Evolutionary conservation across 2,329 filamentous ascomycete genomes (phyloP).

Genomic region (Chrysoporthe deuterocubensis): DNA sequence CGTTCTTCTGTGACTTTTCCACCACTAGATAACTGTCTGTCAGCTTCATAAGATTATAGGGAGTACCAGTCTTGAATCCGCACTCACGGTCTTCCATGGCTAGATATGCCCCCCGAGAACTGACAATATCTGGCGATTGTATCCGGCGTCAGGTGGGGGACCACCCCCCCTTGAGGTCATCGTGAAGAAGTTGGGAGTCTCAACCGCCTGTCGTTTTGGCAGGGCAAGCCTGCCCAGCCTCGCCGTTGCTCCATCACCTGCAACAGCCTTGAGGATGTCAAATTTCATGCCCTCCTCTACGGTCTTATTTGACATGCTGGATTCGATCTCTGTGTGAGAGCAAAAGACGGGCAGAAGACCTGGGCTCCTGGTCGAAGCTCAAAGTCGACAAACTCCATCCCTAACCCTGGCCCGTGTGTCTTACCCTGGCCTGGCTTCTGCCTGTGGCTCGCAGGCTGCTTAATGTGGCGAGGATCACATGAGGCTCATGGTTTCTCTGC

Average conservation of each 20-base stretch:
- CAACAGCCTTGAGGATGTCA: slow-evolving; percentile 49
- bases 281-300: slow-evolving; percentile 45
- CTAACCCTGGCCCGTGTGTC: not conserved
- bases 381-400: not conserved
- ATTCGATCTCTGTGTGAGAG: not conserved
- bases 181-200: slow-evolving; percentile 83
- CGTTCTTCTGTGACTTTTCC: slow-evolving; percentile 48
- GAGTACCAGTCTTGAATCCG: slow-evolving; percentile 17
- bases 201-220: slow-evolving; percentile 64
- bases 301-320: slow-evolving; percentile 29
- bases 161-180: slow-evolving; percentile 81
- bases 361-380: not conserved
- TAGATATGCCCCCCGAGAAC: slow-evolving; percentile 72
- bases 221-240: slow-evolving; percentile 71
- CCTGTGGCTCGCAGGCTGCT: not conserved
- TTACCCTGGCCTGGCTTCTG: not conserved
- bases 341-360: not conserved
- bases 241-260: slow-evolving; percentile 50
- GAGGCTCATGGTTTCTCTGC: not conserved
- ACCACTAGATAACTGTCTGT: slow-evolving; percentile 48
- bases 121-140: slow-evolving; percentile 68
- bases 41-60: not conserved
- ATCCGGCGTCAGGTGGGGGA: slow-evolving; percentile 91
- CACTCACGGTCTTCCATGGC: slow-evolving; percentile 89
- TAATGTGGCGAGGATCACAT: not conserved